Percentiles rank a stretch among this genome's conserved stretches.
Evolutionary conservation across 2,329 filamentous ascomycete genomes (phyloP).

Genomic region (Aureobasidium sp.): DNA sequence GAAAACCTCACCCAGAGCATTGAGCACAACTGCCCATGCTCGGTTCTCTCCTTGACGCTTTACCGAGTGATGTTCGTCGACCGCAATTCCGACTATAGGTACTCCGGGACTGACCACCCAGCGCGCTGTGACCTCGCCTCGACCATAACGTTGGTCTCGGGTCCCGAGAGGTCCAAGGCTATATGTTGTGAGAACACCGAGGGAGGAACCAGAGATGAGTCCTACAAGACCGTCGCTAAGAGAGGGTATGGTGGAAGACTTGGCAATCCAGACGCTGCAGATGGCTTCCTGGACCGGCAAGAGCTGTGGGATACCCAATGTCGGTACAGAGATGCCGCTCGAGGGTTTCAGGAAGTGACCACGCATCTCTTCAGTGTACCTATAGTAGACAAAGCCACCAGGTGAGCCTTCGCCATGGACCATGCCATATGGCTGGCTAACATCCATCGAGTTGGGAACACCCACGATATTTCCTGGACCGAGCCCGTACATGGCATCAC

Average conservation of each 20-base stretch:
- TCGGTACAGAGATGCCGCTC: slow-evolving; percentile 50
- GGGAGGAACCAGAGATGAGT: slow-evolving; percentile 73
- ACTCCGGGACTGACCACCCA: slow-evolving; percentile 91
- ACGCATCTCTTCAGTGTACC: slow-evolving; percentile 62
- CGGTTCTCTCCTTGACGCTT: slow-evolving; percentile 61
- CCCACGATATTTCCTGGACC: slow-evolving; percentile 68
- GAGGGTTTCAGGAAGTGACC: slow-evolving; percentile 64
- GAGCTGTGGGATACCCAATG: slow-evolving; percentile 68
- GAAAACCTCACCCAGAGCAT: slow-evolving; percentile 85
- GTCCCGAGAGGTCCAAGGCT: slow-evolving; percentile 43
- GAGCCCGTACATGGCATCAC: slow-evolving; percentile 65
- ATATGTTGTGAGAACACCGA: slow-evolving; percentile 75
- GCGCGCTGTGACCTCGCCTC: slow-evolving; percentile 73
- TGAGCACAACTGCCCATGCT: slow-evolving; percentile 87
- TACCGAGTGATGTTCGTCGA: slow-evolving; percentile 73
- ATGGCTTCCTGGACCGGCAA: slow-evolving; percentile 61
- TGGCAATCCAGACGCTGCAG: slow-evolving; percentile 82
- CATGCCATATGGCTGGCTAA: slow-evolving; percentile 77
- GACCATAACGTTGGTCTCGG: slow-evolving; percentile 53
- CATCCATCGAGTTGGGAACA: slow-evolving; percentile 78
- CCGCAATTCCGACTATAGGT: slow-evolving; percentile 72
- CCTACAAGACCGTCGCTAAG: slow-evolving; percentile 70
- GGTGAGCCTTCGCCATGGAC: slow-evolving; percentile 80
- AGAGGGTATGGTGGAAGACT: slow-evolving; percentile 61
- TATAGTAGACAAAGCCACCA: slow-evolving; percentile 71